Conservation (phyloP, 2,329 filamentous ascomycete genomes). For the Diaporthe vexans region DNA sequence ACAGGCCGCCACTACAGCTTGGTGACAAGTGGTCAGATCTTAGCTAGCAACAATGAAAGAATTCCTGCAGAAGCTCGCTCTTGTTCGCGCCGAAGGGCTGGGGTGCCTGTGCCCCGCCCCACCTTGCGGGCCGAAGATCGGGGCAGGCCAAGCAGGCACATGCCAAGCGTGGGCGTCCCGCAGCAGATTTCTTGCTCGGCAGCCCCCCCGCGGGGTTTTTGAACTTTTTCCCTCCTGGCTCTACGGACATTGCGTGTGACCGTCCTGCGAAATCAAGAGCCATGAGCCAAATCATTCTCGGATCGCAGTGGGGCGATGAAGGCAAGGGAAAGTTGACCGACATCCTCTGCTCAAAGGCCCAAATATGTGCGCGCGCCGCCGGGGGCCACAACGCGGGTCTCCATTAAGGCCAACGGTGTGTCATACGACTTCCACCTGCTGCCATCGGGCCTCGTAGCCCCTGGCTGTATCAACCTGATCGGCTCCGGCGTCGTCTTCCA, state of each 20-base stretch:
- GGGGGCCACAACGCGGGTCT: constrained; percentile 73
- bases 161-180: background rate
- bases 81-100: background rate
- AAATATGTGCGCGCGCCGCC: constrained; percentile 70
- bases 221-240: constrained; percentile 46
- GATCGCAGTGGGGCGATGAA: constrained; percentile 67
- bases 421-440: constrained; percentile 72
- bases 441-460: constrained; percentile 80
- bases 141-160: background rate
- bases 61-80: background rate
- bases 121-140: background rate
- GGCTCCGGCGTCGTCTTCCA: constrained; percentile 77
- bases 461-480: constrained; percentile 79
- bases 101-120: background rate
- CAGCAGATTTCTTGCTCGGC: background rate
- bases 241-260: constrained; percentile 39
- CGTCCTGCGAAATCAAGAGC: constrained; percentile 38
- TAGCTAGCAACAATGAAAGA: background rate
- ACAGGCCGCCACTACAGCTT: background rate
- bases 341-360: constrained; percentile 64
- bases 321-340: constrained; percentile 71
- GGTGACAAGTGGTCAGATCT: background rate
- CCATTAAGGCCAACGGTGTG: constrained; percentile 56
- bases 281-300: constrained; percentile 70
- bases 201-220: background rate